Evolutionary conservation across 208 protist genomes (phyloP).

Genomic region (Leishmania tropica): DNA sequence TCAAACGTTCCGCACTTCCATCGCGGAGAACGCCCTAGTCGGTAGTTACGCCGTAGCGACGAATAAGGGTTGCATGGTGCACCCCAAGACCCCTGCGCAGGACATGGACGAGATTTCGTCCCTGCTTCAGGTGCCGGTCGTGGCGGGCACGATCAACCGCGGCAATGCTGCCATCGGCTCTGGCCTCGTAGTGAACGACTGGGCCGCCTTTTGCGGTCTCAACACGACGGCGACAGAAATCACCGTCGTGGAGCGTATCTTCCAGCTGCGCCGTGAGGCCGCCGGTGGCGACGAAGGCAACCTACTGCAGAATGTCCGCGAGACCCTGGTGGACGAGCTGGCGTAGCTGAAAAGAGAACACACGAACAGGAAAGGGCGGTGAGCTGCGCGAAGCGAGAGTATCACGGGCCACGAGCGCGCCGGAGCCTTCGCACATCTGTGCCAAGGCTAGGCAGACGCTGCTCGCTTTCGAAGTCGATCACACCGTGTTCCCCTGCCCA

Average conservation of each 20-base stretch:
- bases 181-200: slow-evolving; percentile 99
- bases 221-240: slow-evolving; percentile 99
- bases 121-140: slow-evolving; percentile 98
- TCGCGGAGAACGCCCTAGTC: slow-evolving; percentile 98
- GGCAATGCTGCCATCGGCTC: slow-evolving; percentile 95
- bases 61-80: slow-evolving; percentile 99
- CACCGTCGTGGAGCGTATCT: slow-evolving; percentile 99
- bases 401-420: not conserved
- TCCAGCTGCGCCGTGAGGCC: slow-evolving; percentile 94
- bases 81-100: slow-evolving; percentile 95
- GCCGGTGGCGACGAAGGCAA: slow-evolving; percentile 59
- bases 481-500: not conserved
- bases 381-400: not conserved
- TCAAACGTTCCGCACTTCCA: slow-evolving; percentile 98
- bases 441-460: not conserved
- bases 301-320: slow-evolving; percentile 85
- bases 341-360: slow-evolving; percentile 45
- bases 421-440: not conserved
- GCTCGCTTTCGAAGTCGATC: not conserved
- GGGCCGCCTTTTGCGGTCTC: slow-evolving; percentile 98
- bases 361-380: not conserved
- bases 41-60: slow-evolving; percentile 98
- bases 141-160: slow-evolving; percentile 99
- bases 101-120: slow-evolving; percentile 99
- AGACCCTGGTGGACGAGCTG: slow-evolving; percentile 88